Percentiles rank a stretch among this genome's conserved stretches.
phyloP scores from a whole-genome alignment of 257 asterid species.

The Capsicum rhomboideum region DNA sequence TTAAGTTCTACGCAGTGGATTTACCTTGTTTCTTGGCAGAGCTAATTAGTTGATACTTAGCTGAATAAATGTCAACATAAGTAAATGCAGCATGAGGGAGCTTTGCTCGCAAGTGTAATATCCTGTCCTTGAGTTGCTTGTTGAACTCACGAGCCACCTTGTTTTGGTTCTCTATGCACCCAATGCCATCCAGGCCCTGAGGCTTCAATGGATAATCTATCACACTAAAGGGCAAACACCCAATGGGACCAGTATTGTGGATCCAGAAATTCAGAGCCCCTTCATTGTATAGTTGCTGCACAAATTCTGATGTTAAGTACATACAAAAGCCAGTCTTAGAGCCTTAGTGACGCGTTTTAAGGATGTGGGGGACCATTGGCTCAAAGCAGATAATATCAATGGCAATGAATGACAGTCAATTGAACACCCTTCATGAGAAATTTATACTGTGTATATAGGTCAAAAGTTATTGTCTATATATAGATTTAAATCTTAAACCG shows the following conservation, averaged over 20 bases:
- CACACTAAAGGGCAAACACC: conserved; percentile 29
- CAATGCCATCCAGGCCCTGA: conserved; percentile 16
- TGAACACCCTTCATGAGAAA: background rate
- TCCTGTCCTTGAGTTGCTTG: conserved; percentile 20
- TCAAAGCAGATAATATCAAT: background rate
- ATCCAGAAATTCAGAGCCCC: conserved; percentile 49
- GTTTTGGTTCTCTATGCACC: conserved; percentile 31
- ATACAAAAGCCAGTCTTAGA: background rate
- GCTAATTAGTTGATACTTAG: conserved; percentile 14
- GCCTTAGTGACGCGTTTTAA: background rate
- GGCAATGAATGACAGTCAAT: background rate
- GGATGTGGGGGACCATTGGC: background rate
- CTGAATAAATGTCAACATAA: conserved; percentile 31
- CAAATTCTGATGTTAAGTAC: background rate
- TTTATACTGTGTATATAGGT: too few relatives aligned
- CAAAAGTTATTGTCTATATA: too few relatives aligned
- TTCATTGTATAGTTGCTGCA: conserved; percentile 22
- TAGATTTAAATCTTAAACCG: too few relatives aligned
- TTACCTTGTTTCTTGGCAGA: conserved; percentile 8
- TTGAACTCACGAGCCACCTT: conserved; percentile 34
- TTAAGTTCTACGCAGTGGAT: too few relatives aligned
- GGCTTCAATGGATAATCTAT: conserved; percentile 19
- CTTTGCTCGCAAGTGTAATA: conserved; percentile 14
- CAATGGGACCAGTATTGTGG: conserved; percentile 52
- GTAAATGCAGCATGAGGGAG: conserved; percentile 21